phyloP scores from a whole-genome alignment of 352 stramenopile species.

The Phytopythium chamaehyphon region DNA sequence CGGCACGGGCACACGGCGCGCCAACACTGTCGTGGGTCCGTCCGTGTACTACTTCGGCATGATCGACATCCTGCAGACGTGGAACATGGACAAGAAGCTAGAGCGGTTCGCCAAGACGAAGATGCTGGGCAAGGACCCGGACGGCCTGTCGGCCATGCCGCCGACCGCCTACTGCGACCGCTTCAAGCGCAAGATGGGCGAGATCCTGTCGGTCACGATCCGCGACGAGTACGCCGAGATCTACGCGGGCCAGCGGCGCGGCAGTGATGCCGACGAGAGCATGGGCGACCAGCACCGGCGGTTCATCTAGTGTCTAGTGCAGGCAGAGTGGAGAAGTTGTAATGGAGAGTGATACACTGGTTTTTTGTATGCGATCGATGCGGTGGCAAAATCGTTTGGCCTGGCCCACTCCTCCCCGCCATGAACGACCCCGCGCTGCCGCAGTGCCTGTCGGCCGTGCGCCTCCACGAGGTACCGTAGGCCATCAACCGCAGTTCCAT shows the following conservation, averaged over 20 bases:
- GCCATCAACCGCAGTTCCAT: background rate
- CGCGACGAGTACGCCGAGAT: conserved; percentile 58
- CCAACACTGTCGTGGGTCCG: conserved; percentile 84
- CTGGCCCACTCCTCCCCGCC: too few species aligned
- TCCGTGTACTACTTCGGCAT: conserved; percentile 88
- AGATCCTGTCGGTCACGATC: conserved; percentile 72
- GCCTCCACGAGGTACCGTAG: conserved; percentile 55
- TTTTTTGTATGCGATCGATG: too few species aligned
- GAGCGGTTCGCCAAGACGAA: conserved; percentile 88
- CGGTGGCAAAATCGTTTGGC: too few species aligned
- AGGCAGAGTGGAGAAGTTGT: background rate
- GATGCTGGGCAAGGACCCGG: conserved; percentile 70
- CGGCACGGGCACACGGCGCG: conserved; percentile 64
- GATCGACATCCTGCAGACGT: conserved; percentile 87
- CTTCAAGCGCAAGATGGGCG: conserved; percentile 86
- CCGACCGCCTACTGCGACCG: conserved; percentile 84
- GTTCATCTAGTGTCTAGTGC: conserved; percentile 64
- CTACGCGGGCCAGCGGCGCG: conserved; percentile 29
- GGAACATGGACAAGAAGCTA: conserved; percentile 90
- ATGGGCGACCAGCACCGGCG: conserved; percentile 23
- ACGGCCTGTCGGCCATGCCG: conserved; percentile 77
- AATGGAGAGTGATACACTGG: too few species aligned
- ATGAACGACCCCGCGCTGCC: conserved; percentile 45
- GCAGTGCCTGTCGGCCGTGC: conserved; percentile 53
- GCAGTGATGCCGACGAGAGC: conserved; percentile 17